These are phyloP conservation scores for Rhizopogon rudus DNA, from an alignment of 768 basidiomycete species.

Conservation along the genomic window DNA sequence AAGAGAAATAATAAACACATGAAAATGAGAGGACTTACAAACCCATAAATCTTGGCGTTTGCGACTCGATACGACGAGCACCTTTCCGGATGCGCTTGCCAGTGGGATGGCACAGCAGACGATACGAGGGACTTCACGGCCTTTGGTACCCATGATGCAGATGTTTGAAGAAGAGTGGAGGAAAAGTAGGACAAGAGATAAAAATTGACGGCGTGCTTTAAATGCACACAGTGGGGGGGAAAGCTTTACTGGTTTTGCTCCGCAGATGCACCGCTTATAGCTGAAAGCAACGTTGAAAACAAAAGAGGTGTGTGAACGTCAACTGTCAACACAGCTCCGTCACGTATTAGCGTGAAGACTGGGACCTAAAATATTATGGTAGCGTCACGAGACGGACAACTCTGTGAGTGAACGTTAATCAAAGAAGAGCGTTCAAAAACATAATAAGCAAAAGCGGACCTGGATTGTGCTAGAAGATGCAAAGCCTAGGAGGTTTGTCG, in stretches of 20 bases:
- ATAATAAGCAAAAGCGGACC: not conserved
- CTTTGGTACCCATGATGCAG: conserved; percentile 53
- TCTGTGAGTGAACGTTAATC: not conserved
- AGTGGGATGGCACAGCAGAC: conserved; percentile 92
- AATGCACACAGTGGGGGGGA: not conserved
- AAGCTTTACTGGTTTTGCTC: not conserved
- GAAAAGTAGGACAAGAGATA: not conserved
- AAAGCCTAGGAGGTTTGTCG: no score
- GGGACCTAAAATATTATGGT: not conserved
- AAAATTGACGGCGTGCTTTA: not conserved
- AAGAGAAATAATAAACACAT: conserved; percentile 6
- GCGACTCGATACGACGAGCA: conserved; percentile 80
- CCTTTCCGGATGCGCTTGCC: conserved; percentile 63
- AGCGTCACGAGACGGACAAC: not conserved
- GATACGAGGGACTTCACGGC: conserved; percentile 74
- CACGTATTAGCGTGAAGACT: not conserved
- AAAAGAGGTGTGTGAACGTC: conserved; percentile 3
- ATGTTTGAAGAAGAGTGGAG: not conserved
- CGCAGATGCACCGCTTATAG: not conserved
- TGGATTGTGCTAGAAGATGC: not conserved
- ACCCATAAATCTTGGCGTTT: conserved; percentile 81
- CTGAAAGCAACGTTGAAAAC: not conserved
- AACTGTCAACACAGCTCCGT: not conserved
- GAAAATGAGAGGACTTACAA: conserved; percentile 55
- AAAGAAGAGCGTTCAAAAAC: not conserved